A percentile compares a stretch with the other conserved stretches of the same genome.
phyloP scores from a whole-genome alignment of 1,284 basidiomycete species.

The Omphalotus olearius region DNA sequence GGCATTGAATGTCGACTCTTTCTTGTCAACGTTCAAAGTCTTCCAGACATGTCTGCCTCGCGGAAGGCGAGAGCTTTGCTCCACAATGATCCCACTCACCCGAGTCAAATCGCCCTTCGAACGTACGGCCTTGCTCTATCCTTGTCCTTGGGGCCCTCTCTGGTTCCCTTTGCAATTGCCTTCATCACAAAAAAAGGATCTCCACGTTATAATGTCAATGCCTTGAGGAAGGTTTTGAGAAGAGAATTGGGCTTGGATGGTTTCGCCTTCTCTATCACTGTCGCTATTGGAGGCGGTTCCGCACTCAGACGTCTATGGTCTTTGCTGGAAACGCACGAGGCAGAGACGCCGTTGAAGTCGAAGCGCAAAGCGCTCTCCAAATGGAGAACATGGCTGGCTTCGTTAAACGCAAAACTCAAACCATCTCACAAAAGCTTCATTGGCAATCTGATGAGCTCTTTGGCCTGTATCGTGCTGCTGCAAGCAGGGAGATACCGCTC shows the following conservation, averaged over 20 bases:
- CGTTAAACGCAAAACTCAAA: constrained; percentile 22
- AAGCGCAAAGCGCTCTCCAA: background rate
- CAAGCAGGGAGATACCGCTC: constrained; percentile 40
- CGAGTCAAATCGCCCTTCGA: constrained; percentile 55
- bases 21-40: too few species aligned
- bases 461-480: constrained; percentile 50
- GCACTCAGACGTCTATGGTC: constrained; percentile 44
- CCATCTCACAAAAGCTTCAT: constrained; percentile 49
- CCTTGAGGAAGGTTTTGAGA: constrained; percentile 40
- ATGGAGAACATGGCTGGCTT: constrained; percentile 7
- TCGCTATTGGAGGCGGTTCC: constrained; percentile 60
- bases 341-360: constrained; percentile 1
- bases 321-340: constrained; percentile 23
- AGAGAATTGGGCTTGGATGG: constrained; percentile 56
- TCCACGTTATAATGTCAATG: constrained; percentile 7
- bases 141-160: constrained; percentile 59
- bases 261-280: constrained; percentile 64
- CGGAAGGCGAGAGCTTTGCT: constrained; percentile 3
- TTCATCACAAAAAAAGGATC: constrained; percentile 19
- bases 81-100: constrained; percentile 38
- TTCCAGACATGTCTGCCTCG: too few species aligned
- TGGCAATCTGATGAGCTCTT: constrained; percentile 53
- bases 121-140: constrained; percentile 66
- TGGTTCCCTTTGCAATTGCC: constrained; percentile 47
- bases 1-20: too few species aligned